These are phyloP conservation scores for Leishmania mexicana DNA, from an alignment of 208 protist genomes.

Conservation along the genomic window DNA sequence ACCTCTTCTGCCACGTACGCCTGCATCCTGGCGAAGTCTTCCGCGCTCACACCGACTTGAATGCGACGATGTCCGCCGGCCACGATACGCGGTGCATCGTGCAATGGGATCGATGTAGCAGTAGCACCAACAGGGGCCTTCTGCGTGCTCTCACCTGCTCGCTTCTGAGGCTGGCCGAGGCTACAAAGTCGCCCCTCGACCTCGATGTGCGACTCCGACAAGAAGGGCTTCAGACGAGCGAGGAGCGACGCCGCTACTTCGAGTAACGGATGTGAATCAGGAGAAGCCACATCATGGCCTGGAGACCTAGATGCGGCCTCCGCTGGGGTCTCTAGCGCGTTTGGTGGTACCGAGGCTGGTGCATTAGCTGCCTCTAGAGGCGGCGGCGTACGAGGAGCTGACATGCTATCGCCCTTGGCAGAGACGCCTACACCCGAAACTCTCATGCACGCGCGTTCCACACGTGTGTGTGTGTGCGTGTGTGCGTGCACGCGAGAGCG, in stretches of 20 bases:
- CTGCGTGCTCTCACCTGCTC: neutral
- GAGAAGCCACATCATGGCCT: neutral
- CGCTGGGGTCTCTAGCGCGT: neutral
- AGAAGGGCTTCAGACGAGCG: constrained; percentile 28
- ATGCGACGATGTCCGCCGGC: constrained; percentile 7
- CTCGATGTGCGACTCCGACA: constrained; percentile 44
- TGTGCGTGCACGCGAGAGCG: neutral
- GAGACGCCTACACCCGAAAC: neutral
- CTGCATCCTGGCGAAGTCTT: constrained; percentile 48
- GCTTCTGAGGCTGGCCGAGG: constrained; percentile 20
- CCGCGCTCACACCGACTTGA: constrained; percentile 39
- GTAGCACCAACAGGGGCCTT: neutral
- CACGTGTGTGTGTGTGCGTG: neutral
- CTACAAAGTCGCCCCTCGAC: constrained; percentile 72
- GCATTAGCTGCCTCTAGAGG: neutral
- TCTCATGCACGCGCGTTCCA: neutral
- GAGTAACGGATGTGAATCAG: neutral
- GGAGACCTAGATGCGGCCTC: neutral
- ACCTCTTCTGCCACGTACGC: constrained; percentile 19
- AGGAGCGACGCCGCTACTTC: constrained; percentile 31
- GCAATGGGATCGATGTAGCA: neutral
- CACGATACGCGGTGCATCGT: constrained; percentile 3
- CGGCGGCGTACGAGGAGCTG: neutral
- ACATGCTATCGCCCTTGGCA: neutral
- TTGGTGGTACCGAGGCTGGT: neutral